Evolutionary conservation across 2,329 filamentous ascomycete species (phyloP), one percentile per base, ranked within the genome.

Genomic region (Leptographium lundbergii): DNA sequence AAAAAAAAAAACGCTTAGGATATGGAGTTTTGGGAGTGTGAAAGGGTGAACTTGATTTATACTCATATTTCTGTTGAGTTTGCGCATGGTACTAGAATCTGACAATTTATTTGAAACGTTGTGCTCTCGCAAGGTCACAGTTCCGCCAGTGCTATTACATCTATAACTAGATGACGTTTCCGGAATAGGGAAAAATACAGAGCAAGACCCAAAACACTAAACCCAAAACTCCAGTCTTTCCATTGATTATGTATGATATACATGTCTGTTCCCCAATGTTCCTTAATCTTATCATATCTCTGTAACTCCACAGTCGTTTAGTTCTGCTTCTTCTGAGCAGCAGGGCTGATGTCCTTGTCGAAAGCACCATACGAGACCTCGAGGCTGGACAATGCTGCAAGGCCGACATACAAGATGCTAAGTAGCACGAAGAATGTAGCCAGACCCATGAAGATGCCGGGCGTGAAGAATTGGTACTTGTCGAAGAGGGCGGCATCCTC

Each of bases 351-450:
- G 66, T 96, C 92, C 78, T 96, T 96, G 70, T 95, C 92, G 70
- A 97, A 99, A 1, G 94, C 91, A 63, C 88, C 90, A 71, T 97
- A 97, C 1, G 89, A 88, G 34, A 97, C 89, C 71, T 96, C 80
- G 22, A 99, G 78, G 65, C 89, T 92, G 7, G 81, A 77, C 14
- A 97, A 77, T 17, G 88, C 91, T 61, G 73, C 82, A 59, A 97
- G 74, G 17, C 87, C 94, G 59, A 91, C 85, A 64, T 86, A 86
- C 6, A 96, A 76, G 65, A 97, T 91, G 32, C 82, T 75, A 61
- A 95, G 73, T 55, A 96, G 78, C 47, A 96, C 71, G 22, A 94
- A 71, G 3, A 81, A 75, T 25, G 85, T 85, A 45, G 91, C 69
- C 24, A 96, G 74, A 32, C 83, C 87, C 87, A 95, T 95, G 73